Evolutionary conservation across 768 basidiomycete species (phyloP).

Genomic region (Mycena metata): DNA sequence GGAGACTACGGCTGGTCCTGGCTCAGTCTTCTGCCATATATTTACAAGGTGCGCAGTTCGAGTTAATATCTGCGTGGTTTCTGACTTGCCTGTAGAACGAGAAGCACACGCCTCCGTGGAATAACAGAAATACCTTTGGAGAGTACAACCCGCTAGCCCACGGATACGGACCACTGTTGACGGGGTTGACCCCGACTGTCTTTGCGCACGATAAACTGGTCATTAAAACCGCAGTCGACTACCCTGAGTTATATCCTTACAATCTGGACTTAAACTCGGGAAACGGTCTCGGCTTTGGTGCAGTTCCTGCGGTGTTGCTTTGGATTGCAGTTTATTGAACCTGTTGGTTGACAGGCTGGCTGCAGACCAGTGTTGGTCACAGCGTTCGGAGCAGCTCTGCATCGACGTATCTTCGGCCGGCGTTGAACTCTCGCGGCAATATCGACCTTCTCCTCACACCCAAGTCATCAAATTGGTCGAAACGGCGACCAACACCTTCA

Average conservation of each 20-base stretch:
- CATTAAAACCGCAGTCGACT: conserved; percentile 39
- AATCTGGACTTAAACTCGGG: conserved; percentile 49
- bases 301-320: not conserved
- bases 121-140: conserved; percentile 40
- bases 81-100: conserved; percentile 41
- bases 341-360: conserved; percentile 27
- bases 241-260: conserved; percentile 42
- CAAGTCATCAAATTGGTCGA: conserved; percentile 25
- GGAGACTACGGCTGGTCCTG: conserved; percentile 44
- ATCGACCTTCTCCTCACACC: conserved; percentile 37
- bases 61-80: not conserved
- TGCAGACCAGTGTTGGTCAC: conserved; percentile 31
- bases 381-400: conserved; percentile 37
- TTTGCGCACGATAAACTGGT: conserved; percentile 39
- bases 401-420: conserved; percentile 38
- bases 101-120: conserved; percentile 37
- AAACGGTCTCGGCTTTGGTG: conserved; percentile 45
- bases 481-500: not conserved
- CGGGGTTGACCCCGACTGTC: conserved; percentile 35
- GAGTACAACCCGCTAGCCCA: conserved; percentile 42
- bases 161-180: conserved; percentile 37
- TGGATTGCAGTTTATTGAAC: not conserved
- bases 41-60: conserved; percentile 24
- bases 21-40: conserved; percentile 34
- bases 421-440: conserved; percentile 35